phyloP scores from a whole-genome alignment of 768 basidiomycete species.

The Amanita pallidorosea region DNA sequence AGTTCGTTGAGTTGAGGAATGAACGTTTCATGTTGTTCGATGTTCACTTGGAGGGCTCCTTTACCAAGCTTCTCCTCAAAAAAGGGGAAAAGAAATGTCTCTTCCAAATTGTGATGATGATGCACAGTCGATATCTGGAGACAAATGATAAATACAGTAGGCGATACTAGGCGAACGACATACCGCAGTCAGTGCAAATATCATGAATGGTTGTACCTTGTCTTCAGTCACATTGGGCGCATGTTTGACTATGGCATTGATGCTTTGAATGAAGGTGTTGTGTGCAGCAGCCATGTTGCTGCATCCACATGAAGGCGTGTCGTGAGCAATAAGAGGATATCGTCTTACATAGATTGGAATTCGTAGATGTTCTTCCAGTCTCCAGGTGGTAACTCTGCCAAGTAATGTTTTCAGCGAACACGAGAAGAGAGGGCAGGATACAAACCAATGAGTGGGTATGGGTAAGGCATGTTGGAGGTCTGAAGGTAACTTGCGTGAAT shows the following conservation, averaged over 20 bases:
- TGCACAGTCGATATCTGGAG: constrained; percentile 14
- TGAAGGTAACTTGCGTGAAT: no score
- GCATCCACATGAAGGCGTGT: not conserved
- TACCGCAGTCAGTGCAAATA: constrained; percentile 17
- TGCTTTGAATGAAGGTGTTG: constrained; percentile 18
- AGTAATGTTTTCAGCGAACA: not conserved
- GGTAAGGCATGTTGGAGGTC: constrained; percentile 9
- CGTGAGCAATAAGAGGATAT: not conserved
- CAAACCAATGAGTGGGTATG: constrained; percentile 11
- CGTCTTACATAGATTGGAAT: constrained; percentile 16
- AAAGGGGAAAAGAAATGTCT: constrained; percentile 15
- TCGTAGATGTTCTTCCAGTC: constrained; percentile 18
- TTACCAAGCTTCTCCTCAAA: constrained; percentile 17
- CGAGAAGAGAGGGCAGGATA: not conserved
- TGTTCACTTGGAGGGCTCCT: constrained; percentile 12
- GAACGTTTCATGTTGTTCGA: constrained; percentile 19
- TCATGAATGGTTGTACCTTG: constrained; percentile 16
- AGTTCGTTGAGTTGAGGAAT: constrained; percentile 14
- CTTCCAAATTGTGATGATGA: constrained; percentile 20
- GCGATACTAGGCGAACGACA: not conserved
- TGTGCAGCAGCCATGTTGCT: constrained; percentile 21
- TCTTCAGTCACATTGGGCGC: constrained; percentile 12
- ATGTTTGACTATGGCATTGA: constrained; percentile 17
- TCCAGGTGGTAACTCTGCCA: constrained; percentile 15
- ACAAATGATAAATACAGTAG: no score